Percentiles rank a stretch among this genome's conserved stretches.
Conservation (phyloP, 805 yeast genomes). For the Saccharomycopsis selenospora region DNA sequence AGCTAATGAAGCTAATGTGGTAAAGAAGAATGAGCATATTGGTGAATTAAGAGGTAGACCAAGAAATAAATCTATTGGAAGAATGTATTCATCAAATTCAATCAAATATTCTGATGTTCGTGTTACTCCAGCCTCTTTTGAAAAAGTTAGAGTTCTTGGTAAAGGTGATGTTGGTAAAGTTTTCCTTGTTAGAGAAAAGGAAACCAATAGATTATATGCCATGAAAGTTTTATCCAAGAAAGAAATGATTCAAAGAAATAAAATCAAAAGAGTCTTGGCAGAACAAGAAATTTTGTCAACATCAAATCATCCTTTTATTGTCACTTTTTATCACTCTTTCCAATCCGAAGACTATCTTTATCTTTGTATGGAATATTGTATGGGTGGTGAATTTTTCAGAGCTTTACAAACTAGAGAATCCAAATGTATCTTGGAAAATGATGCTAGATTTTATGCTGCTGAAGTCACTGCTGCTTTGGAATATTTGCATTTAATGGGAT, state of each 20-base stretch:
- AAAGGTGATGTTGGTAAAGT: conserved; percentile 98
- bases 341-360: conserved; percentile 89
- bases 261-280: conserved; percentile 88
- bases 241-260: conserved; percentile 93
- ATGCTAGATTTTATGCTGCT: conserved; percentile 90
- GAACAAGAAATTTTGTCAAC: conserved; percentile 96
- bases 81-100: conserved; percentile 69
- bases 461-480: conserved; percentile 97
- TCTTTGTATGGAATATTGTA: conserved; percentile 96
- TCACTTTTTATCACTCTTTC: conserved; percentile 90
- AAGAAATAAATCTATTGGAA: conserved; percentile 41
- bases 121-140: conserved; percentile 83
- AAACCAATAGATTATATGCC: conserved; percentile 71
- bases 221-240: conserved; percentile 85
- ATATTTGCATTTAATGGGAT: conserved; percentile 93
- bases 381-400: conserved; percentile 98
- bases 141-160: conserved; percentile 82
- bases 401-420: conserved; percentile 88
- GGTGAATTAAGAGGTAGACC: conserved; percentile 34
- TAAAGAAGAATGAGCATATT: conserved; percentile 27
- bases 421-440: conserved; percentile 78
- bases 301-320: conserved; percentile 94
- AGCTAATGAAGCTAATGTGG: conserved; percentile 16
- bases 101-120: conserved; percentile 68
- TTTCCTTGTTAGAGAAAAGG: conserved; percentile 78